phyloP scores from a whole-genome alignment of 1,284 basidiomycete species.

The Amylostereum areolatum region DNA sequence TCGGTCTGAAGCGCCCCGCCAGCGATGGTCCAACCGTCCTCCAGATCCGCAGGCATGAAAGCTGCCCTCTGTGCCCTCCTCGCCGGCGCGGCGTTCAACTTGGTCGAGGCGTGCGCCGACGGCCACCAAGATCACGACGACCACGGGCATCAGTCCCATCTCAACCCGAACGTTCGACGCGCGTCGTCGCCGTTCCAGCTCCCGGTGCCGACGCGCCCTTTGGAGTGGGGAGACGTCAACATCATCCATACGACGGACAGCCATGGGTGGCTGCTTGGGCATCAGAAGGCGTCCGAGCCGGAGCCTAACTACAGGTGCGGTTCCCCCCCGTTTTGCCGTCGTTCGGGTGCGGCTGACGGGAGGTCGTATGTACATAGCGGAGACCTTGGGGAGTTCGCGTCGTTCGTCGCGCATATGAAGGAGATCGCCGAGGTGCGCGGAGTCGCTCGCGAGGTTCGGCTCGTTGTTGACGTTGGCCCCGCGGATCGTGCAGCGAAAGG shows the following conservation, averaged over 20 bases:
- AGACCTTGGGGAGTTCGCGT: conserved; percentile 76
- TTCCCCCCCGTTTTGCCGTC: background rate
- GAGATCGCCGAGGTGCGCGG: conserved; percentile 44
- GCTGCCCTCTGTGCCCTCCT: background rate
- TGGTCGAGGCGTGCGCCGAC: conserved; percentile 2
- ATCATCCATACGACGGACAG: conserved; percentile 79
- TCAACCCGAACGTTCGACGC: conserved; percentile 41
- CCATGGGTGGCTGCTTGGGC: conserved; percentile 77
- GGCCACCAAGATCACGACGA: too few relatives aligned
- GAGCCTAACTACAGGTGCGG: conserved; percentile 69
- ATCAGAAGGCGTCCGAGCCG: conserved; percentile 61
- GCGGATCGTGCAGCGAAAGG: conserved; percentile 40
- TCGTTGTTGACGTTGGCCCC: background rate
- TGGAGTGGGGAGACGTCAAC: conserved; percentile 77
- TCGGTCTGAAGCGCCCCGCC: too few relatives aligned
- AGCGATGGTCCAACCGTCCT: too few relatives aligned
- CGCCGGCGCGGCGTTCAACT: background rate
- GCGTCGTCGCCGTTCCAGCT: conserved; percentile 37
- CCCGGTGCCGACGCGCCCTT: conserved; percentile 49
- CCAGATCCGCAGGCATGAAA: background rate
- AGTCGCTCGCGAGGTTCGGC: background rate
- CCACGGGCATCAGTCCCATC: conserved; percentile 24
- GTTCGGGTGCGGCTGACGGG: background rate
- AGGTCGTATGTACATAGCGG: conserved; percentile 33
- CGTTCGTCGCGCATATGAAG: conserved; percentile 81